Conservation (phyloP, 2,329 filamentous ascomycete species). For the Calonectria honghensis region DNA sequence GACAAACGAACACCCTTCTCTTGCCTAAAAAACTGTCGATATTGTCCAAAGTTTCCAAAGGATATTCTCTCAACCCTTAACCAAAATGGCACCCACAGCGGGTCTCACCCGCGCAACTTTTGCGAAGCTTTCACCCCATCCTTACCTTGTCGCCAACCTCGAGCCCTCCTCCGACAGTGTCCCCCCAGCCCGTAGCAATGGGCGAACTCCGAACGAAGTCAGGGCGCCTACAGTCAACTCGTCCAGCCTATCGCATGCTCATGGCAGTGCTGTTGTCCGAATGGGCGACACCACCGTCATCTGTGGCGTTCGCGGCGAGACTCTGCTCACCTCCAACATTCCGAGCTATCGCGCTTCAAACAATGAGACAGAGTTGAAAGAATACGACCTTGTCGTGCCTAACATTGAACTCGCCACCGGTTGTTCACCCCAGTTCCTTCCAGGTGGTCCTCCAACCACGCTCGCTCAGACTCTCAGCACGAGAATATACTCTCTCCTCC, state of each 20-base stretch:
- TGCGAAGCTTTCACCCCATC: constrained; percentile 90
- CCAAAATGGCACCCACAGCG: constrained; percentile 57
- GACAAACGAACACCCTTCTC: constrained; percentile 15
- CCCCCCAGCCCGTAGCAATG: constrained; percentile 84
- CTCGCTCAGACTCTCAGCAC: constrained; percentile 91
- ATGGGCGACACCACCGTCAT: constrained; percentile 95
- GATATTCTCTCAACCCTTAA: background rate
- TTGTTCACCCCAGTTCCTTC: constrained; percentile 88
- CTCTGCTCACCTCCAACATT: constrained; percentile 84
- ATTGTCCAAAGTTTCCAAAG: background rate
- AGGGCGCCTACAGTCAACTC: constrained; percentile 86
- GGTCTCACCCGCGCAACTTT: constrained; percentile 81
- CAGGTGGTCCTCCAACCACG: constrained; percentile 86
- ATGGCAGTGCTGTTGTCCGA: constrained; percentile 92
- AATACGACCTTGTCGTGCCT: constrained; percentile 87
- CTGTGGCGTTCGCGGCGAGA: constrained; percentile 91
- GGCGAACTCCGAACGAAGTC: constrained; percentile 81
- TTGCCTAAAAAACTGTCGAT: background rate
- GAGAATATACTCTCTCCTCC: constrained; percentile 84
- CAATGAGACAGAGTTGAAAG: constrained; percentile 69
- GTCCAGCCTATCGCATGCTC: constrained; percentile 89
- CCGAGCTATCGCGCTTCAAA: constrained; percentile 75
- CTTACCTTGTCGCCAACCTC: constrained; percentile 93
- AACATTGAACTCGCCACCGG: constrained; percentile 96
- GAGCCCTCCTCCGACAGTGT: constrained; percentile 71